Percentiles rank a stretch among this genome's conserved stretches.
Conservation (phyloP, 306 rosid genomes). For the Inga leiocalycina region DNA sequence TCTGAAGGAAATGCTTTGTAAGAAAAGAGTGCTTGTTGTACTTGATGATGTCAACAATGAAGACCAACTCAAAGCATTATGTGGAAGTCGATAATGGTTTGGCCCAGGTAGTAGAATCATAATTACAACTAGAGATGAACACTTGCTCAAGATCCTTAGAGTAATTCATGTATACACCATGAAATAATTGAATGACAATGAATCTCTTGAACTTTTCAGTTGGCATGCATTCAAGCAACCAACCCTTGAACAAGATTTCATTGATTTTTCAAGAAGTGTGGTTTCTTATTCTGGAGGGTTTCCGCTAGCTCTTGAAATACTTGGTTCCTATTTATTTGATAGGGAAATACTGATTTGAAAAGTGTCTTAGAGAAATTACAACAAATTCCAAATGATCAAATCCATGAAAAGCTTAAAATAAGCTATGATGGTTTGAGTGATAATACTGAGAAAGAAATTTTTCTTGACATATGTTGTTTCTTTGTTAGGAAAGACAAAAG, state of each 20-base stretch:
- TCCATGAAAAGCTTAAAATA: not conserved
- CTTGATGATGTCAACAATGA: not conserved
- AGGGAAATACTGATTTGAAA: not conserved
- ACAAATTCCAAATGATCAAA: not conserved
- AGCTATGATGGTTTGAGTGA: conserved; percentile 7
- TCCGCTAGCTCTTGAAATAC: not conserved
- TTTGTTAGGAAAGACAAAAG: not conserved
- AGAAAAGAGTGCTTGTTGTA: not conserved
- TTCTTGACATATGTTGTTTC: not conserved
- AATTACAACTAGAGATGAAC: not conserved
- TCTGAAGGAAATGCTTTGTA: not conserved
- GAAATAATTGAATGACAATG: not conserved
- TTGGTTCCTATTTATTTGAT: not conserved
- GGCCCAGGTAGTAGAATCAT: conserved; percentile 5
- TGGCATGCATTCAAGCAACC: conserved; percentile 10
- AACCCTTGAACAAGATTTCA: not conserved
- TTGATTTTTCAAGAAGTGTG: not conserved
- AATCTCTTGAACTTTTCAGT: conserved; percentile 1
- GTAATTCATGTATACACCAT: not conserved
- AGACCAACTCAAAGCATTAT: not conserved
- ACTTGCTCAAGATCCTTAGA: not conserved
- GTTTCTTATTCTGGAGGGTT: not conserved
- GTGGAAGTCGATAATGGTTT: conserved; percentile 1
- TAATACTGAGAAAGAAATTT: not conserved
- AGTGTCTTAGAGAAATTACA: not conserved